Percentiles rank a stretch among this genome's conserved stretches.
These are phyloP conservation scores for Dendrothele bispora DNA, from an alignment of 768 basidiomycete genomes.

Conservation along the genomic window DNA sequence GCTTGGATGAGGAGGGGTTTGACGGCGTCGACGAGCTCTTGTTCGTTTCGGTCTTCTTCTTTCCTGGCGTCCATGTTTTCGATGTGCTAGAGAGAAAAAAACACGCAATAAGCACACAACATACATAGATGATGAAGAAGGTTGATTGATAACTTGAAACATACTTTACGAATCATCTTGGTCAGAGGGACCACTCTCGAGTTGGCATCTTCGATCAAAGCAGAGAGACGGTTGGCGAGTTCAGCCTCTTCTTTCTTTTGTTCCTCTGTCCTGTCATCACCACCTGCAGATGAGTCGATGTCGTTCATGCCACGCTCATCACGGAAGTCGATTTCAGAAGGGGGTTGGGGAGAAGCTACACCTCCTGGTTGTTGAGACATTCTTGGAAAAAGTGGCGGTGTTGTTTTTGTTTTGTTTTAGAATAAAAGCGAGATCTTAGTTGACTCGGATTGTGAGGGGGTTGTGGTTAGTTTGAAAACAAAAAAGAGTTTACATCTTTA, in stretches of 20 bases:
- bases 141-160: conserved; percentile 29
- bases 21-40: conserved; percentile 33
- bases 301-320: too few species aligned
- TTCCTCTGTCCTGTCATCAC: conserved; percentile 21
- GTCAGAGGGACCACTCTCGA: conserved; percentile 26
- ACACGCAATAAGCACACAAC: background rate
- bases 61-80: conserved; percentile 32
- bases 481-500: too few species aligned
- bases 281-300: too few species aligned
- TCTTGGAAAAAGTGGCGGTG: too few species aligned
- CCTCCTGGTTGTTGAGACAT: too few species aligned
- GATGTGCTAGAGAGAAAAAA: conserved; percentile 33
- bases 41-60: conserved; percentile 35
- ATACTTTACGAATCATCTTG: conserved; percentile 38
- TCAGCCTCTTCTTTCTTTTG: conserved; percentile 23
- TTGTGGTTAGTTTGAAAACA: too few species aligned
- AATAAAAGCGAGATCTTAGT: too few species aligned
- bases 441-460: too few species aligned
- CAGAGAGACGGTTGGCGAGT: conserved; percentile 34
- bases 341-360: too few species aligned
- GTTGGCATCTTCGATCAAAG: conserved; percentile 35
- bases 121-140: background rate
- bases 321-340: too few species aligned
- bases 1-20: conserved; percentile 36
- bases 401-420: too few species aligned